Evolutionary conservation across 495 filamentous ascomycete species (phyloP).

Genomic region (Penicillium ucsense): DNA sequence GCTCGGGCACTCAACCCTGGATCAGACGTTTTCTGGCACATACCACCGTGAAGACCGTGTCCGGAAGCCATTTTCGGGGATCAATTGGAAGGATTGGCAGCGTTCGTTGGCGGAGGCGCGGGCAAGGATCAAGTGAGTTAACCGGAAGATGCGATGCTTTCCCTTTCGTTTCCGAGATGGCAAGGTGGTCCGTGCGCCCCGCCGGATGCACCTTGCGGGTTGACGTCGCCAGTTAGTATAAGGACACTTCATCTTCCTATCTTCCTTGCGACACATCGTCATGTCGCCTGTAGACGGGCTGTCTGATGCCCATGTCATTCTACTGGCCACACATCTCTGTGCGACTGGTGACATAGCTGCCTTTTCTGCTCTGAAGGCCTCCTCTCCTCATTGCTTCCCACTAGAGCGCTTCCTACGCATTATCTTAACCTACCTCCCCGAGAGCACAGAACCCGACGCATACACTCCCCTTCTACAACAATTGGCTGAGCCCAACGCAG

Average conservation of each 20-base stretch:
- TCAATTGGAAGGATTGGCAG: constrained; percentile 14
- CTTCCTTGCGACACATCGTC: constrained; percentile 6
- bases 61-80: constrained; percentile 64
- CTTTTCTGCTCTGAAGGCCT: constrained; percentile 51
- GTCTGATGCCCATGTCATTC: constrained; percentile 38
- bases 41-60: constrained; percentile 72
- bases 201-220: constrained; percentile 19
- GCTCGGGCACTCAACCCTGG: constrained; percentile 1
- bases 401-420: constrained; percentile 67
- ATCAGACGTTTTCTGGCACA: constrained; percentile 17
- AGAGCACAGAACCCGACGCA: constrained; percentile 52
- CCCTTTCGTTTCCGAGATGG: constrained; percentile 32
- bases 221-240: constrained; percentile 17
- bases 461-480: constrained; percentile 54
- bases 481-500: constrained; percentile 36
- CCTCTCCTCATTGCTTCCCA: constrained; percentile 48
- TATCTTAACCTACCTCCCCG: constrained; percentile 76
- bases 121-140: constrained; percentile 15
- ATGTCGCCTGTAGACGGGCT: constrained; percentile 35
- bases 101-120: constrained; percentile 15
- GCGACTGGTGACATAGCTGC: constrained; percentile 47
- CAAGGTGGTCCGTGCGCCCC: constrained; percentile 31
- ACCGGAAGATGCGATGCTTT: constrained; percentile 29
- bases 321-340: constrained; percentile 38
- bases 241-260: constrained; percentile 11